A percentile compares a stretch with the other conserved stretches of the same genome.
These are phyloP conservation scores for Diaporthe aspalathi DNA, from an alignment of 2,329 filamentous ascomycete species.

Conservation along the genomic window DNA sequence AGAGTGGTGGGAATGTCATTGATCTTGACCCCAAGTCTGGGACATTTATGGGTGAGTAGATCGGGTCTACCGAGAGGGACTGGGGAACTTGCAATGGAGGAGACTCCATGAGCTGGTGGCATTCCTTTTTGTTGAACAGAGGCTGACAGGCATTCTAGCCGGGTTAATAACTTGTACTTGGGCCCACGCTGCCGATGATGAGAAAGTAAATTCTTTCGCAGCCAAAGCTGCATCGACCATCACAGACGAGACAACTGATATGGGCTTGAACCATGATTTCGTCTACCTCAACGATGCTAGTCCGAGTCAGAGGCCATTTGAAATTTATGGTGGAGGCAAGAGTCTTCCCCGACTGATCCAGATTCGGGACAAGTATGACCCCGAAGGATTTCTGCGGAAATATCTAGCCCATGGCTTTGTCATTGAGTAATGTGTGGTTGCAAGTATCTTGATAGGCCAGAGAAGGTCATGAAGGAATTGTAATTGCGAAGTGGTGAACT, in stretches of 20 bases:
- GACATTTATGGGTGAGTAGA: constrained; percentile 11
- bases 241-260: background rate
- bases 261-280: background rate
- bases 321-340: constrained; percentile 8
- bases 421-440: background rate
- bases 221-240: background rate
- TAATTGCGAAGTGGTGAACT: background rate
- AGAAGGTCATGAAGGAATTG: too few relatives aligned
- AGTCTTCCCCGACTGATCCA: background rate
- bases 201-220: background rate
- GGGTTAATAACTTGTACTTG: background rate
- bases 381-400: background rate
- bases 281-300: constrained; percentile 17
- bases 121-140: background rate
- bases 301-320: background rate
- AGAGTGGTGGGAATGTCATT: background rate
- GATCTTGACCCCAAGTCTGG: constrained; percentile 12
- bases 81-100: background rate
- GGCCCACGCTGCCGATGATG: constrained; percentile 7
- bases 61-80: background rate
- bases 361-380: constrained; percentile 17
- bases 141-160: background rate
- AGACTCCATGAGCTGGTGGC: background rate
- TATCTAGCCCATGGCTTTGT: constrained; percentile 20
- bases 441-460: background rate